Evolutionary conservation across 2,329 filamentous ascomycete species (phyloP).

Genomic region (Colletotrichum nymphaeae): DNA sequence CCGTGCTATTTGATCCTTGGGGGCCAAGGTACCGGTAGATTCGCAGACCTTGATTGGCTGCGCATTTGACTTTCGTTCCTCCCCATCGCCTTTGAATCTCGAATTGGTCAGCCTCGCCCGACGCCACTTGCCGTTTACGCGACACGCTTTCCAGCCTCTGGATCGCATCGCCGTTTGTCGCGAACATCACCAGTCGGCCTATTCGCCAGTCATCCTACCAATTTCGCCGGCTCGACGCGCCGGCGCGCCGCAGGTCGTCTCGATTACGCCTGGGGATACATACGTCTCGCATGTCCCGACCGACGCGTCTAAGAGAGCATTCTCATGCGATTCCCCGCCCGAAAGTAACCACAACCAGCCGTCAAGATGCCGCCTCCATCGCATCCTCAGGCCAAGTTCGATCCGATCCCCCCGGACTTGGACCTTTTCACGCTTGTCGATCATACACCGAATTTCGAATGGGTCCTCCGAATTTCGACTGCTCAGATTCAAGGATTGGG

Average conservation of each 20-base stretch:
- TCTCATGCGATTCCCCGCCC: background rate
- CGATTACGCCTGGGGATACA: no score
- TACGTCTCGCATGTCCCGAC: background rate
- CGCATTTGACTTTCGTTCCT: background rate
- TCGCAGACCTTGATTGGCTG: conserved; percentile 12
- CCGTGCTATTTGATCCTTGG: conserved; percentile 10
- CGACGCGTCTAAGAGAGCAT: background rate
- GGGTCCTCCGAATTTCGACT: conserved; percentile 82
- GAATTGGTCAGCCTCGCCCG: conserved; percentile 6
- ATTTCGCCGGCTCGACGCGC: no score
- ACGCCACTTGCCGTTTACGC: conserved; percentile 12
- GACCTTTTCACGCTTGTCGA: conserved; percentile 83
- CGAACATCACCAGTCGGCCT: background rate
- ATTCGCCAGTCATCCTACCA: background rate
- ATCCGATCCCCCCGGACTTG: conserved; percentile 88
- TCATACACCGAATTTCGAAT: conserved; percentile 84
- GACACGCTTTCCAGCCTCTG: conserved; percentile 2
- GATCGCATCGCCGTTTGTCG: background rate
- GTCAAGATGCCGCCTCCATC: conserved; percentile 80
- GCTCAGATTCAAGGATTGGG: conserved; percentile 83
- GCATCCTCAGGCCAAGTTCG: conserved; percentile 88
- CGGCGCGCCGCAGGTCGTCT: background rate
- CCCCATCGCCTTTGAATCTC: background rate
- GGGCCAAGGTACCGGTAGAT: background rate
- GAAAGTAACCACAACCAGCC: background rate